These are phyloP conservation scores for Leccinum subrobustum DNA, from an alignment of 1,284 basidiomycete genomes.

Conservation along the genomic window DNA sequence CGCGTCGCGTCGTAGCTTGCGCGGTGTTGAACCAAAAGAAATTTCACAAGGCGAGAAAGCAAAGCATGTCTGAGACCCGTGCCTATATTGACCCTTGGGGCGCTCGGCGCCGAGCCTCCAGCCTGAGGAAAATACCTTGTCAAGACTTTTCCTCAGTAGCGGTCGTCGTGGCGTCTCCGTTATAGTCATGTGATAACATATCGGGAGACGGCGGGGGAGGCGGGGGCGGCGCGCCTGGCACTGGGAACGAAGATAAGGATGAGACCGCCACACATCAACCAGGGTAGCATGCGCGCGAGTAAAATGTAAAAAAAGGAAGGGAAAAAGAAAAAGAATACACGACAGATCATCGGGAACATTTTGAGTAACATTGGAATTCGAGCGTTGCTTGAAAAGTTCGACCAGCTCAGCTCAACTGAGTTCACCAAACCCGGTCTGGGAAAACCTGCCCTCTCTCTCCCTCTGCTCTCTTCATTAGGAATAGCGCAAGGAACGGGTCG, in stretches of 20 bases:
- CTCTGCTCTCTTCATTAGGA: not conserved
- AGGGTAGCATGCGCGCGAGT: slow-evolving; percentile 21
- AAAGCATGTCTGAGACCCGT: slow-evolving; percentile 5
- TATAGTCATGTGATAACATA: slow-evolving; percentile 6
- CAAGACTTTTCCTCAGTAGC: not conserved
- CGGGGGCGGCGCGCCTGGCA: slow-evolving; percentile 2
- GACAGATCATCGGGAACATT: not conserved
- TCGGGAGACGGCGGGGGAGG: not conserved
- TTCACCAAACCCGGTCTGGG: not conserved
- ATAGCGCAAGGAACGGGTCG: not conserved
- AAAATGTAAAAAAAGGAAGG: not conserved
- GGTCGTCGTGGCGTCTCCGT: slow-evolving; percentile 18
- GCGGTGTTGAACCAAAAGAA: not conserved
- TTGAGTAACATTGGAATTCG: not conserved
- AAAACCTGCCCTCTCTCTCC: not conserved
- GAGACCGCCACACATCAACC: not conserved
- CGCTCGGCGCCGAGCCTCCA: not conserved
- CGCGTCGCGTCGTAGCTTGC: slow-evolving; percentile 5
- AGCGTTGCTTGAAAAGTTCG: not conserved
- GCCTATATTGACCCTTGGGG: slow-evolving; percentile 2
- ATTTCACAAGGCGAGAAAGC: not conserved
- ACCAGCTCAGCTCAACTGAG: slow-evolving; percentile 10
- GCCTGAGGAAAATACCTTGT: not conserved
- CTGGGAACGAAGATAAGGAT: slow-evolving; percentile 17
- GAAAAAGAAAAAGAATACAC: slow-evolving; percentile 1